Evolutionary conservation across 768 basidiomycete genomes (phyloP).

Genomic region (Aureoboletus auriporus): DNA sequence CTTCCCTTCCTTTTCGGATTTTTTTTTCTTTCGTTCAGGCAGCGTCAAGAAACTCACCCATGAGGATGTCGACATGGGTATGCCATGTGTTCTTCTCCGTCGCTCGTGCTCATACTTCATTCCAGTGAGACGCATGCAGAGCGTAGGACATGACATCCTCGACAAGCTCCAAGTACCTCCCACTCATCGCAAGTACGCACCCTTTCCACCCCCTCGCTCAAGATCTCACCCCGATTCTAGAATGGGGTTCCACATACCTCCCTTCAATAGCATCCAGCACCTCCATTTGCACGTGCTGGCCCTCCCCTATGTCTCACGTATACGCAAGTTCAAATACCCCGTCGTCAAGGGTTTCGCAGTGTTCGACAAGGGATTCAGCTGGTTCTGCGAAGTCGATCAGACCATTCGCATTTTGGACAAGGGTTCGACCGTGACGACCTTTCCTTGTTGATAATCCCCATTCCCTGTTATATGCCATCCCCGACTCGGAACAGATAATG

Average conservation of each 20-base stretch:
- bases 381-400: conserved; percentile 68
- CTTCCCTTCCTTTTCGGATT: neutral
- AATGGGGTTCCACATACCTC: conserved; percentile 80
- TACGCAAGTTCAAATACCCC: conserved; percentile 46
- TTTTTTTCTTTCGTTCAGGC: conserved; percentile 30
- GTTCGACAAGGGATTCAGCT: conserved; percentile 62
- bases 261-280: conserved; percentile 68
- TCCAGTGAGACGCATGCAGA: conserved; percentile 44
- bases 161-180: conserved; percentile 41
- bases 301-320: conserved; percentile 52
- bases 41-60: conserved; percentile 48
- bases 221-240: conserved; percentile 31
- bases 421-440: conserved; percentile 45
- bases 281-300: conserved; percentile 73
- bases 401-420: conserved; percentile 55
- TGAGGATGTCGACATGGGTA: conserved; percentile 50
- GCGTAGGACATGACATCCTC: conserved; percentile 50
- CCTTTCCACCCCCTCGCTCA: neutral
- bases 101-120: conserved; percentile 18
- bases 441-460: conserved; percentile 48
- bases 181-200: conserved; percentile 43
- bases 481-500: too few relatives aligned
- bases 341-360: conserved; percentile 34
- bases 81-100: conserved; percentile 10
- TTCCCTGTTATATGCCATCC: too few relatives aligned